phyloP scores from a whole-genome alignment of 306 rosid genomes.

The Pterocarpus macrocarpus region DNA sequence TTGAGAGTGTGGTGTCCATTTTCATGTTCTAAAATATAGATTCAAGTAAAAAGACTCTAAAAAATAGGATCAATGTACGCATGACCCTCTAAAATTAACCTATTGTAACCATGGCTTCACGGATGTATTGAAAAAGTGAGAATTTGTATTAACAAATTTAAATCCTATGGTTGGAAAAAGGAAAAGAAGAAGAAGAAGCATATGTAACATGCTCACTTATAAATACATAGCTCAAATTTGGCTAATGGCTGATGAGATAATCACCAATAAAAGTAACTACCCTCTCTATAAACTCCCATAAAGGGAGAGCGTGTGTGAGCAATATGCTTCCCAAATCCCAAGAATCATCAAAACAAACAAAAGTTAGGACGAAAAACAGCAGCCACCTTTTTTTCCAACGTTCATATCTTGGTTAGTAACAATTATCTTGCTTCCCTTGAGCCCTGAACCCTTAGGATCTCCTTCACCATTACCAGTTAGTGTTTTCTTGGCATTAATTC shows the following conservation, averaged over 20 bases:
- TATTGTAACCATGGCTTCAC: background rate
- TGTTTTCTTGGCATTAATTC: slow-evolving; percentile 71
- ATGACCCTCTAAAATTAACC: background rate
- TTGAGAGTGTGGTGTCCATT: no score
- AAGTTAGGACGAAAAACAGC: slow-evolving; percentile 67
- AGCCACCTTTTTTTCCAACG: slow-evolving; percentile 54
- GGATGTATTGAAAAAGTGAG: slow-evolving; percentile 32
- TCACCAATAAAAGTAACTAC: slow-evolving; percentile 18
- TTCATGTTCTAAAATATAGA: no score
- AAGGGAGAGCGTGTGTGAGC: slow-evolving; percentile 32
- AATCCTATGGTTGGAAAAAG: slow-evolving; percentile 25
- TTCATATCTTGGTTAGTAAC: slow-evolving; percentile 64
- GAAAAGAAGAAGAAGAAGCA: background rate
- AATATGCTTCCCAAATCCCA: slow-evolving; percentile 21
- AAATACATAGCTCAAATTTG: slow-evolving; percentile 41
- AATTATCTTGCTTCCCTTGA: slow-evolving; percentile 75
- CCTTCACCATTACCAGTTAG: slow-evolving; percentile 58
- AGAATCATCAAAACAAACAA: slow-evolving; percentile 8
- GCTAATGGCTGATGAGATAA: slow-evolving; percentile 22
- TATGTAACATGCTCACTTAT: background rate
- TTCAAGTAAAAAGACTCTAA: no score
- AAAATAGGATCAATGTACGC: background rate
- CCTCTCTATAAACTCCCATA: slow-evolving; percentile 42
- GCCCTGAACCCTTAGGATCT: slow-evolving; percentile 56
- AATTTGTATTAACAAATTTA: slow-evolving; percentile 52